These are phyloP conservation scores for Mucor sp. DNA, from an alignment of 371 early-diverging fungal genomes.

Conservation along the genomic window DNA sequence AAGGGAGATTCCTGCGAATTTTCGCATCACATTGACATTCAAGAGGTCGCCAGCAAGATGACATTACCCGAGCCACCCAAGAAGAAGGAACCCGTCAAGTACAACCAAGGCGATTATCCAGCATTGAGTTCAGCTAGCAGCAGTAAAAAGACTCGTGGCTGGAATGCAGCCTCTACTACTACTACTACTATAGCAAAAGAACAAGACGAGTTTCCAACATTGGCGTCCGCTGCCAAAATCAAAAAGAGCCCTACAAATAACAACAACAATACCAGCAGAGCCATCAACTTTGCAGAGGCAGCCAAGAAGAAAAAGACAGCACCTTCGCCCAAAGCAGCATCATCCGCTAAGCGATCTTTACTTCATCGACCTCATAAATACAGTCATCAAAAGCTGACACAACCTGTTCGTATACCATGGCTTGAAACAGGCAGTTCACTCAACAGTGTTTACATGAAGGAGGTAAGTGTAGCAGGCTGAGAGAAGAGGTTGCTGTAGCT, in stretches of 20 bases:
- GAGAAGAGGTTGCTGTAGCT: too few relatives aligned
- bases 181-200: background rate
- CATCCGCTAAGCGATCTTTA: background rate
- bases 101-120: conserved; percentile 2
- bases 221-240: conserved; percentile 31
- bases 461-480: conserved; percentile 20
- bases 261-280: background rate
- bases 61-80: conserved; percentile 5
- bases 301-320: conserved; percentile 37
- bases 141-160: background rate
- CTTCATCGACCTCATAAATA: conserved; percentile 4
- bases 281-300: conserved; percentile 38
- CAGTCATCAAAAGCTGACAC: conserved; percentile 25
- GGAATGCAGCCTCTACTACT: background rate
- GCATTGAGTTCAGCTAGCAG: background rate
- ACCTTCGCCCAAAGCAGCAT: background rate
- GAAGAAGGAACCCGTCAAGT: background rate
- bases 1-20: conserved; percentile 76
- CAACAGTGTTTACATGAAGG: conserved; percentile 47
- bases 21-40: conserved; percentile 54
- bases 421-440: conserved; percentile 55
- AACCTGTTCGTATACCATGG: conserved; percentile 58
- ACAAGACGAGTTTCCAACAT: conserved; percentile 41
- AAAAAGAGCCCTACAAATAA: conserved; percentile 9
- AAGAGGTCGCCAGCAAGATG: conserved; percentile 43